Evolutionary conservation across 352 stramenopile genomes (phyloP).

Genomic region (Pythium guiyangense): DNA sequence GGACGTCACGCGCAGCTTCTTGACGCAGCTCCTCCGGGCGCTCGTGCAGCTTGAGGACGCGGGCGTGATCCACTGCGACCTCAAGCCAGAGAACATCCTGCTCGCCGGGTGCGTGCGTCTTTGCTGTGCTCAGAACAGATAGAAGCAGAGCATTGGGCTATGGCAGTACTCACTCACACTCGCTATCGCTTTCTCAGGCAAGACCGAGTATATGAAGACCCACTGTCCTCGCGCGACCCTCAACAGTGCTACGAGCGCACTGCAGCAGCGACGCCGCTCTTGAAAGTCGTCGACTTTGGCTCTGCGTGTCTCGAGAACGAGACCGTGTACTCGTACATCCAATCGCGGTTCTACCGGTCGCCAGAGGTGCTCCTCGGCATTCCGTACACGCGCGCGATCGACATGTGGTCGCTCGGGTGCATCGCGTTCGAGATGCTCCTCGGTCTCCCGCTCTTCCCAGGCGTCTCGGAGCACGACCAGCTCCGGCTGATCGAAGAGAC

Average conservation of each 20-base stretch:
- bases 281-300: constrained; percentile 97
- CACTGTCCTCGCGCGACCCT: background rate
- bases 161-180: background rate
- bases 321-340: constrained; percentile 94
- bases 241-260: background rate
- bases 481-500: constrained; percentile 89
- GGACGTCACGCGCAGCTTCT: constrained; percentile 89
- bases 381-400: constrained; percentile 46
- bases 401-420: constrained; percentile 62
- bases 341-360: constrained; percentile 92
- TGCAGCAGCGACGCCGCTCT: constrained; percentile 12
- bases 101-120: constrained; percentile 39
- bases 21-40: constrained; percentile 89
- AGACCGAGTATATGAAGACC: constrained; percentile 50
- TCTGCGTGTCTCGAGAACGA: constrained; percentile 80
- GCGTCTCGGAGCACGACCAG: constrained; percentile 92
- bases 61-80: constrained; percentile 96
- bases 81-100: constrained; percentile 97
- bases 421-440: constrained; percentile 91
- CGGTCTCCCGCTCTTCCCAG: constrained; percentile 93
- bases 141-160: background rate
- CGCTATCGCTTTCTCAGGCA: constrained; percentile 35
- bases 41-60: constrained; percentile 80
- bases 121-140: too few species aligned
- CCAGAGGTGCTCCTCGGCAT: constrained; percentile 66